These are phyloP conservation scores for Verticillium albo-atrum DNA, from an alignment of 2,329 filamentous ascomycete genomes.

Conservation along the genomic window DNA sequence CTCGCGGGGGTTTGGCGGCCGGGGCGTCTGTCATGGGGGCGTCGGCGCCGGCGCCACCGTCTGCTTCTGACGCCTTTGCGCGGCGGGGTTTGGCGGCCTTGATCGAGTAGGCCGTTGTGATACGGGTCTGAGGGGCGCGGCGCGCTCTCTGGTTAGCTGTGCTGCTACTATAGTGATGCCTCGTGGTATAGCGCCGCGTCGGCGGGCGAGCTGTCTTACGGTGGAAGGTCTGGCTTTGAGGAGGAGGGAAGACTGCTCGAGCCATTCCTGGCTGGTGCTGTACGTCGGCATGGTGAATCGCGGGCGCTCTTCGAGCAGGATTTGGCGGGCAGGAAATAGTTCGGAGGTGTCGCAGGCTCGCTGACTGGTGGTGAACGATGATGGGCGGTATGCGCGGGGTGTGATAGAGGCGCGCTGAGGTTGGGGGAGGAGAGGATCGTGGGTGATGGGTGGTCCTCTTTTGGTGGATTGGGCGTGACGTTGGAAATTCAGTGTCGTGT, in stretches of 20 bases:
- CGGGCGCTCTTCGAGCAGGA: neutral
- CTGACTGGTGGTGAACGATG: neutral
- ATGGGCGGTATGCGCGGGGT: neutral
- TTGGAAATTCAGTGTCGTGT: neutral
- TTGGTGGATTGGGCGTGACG: neutral
- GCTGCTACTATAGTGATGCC: too few relatives aligned
- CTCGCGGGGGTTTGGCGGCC: constrained; percentile 49
- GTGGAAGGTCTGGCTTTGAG: constrained; percentile 81
- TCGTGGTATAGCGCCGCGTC: too few relatives aligned
- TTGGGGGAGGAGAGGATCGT: neutral
- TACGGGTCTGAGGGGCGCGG: constrained; percentile 61
- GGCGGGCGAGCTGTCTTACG: constrained; percentile 49
- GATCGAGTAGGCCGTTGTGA: constrained; percentile 90
- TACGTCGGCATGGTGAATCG: constrained; percentile 69
- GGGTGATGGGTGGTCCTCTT: neutral
- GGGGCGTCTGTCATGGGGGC: constrained; percentile 19
- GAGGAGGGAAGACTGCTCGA: constrained; percentile 79
- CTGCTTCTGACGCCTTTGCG: constrained; percentile 19
- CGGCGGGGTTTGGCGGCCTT: constrained; percentile 32
- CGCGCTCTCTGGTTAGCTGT: neutral
- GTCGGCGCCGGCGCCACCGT: constrained; percentile 22
- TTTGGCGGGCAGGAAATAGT: neutral
- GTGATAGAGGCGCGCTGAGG: neutral
- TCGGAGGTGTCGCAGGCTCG: neutral
- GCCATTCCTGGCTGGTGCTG: constrained; percentile 82